A percentile compares a stretch with the other conserved stretches of the same genome.
Evolutionary conservation across 2,329 filamentous ascomycete genomes (phyloP).

Genomic region (Cadophora gregata): DNA sequence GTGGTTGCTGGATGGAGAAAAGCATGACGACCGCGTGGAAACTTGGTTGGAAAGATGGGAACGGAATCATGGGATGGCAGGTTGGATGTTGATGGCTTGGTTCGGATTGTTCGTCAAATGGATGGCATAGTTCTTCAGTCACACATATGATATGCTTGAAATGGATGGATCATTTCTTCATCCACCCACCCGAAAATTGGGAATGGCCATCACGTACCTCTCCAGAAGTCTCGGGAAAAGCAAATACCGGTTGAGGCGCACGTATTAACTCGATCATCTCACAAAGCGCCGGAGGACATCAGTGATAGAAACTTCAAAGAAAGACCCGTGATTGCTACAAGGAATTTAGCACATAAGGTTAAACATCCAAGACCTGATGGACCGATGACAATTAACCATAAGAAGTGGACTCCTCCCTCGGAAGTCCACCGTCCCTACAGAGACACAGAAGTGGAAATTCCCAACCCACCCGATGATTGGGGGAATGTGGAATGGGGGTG

Average conservation of each 20-base stretch:
- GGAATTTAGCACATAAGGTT: constrained; percentile 15
- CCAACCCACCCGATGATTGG: background rate
- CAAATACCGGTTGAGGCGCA: background rate
- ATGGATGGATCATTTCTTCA: no score
- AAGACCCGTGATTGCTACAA: constrained; percentile 7
- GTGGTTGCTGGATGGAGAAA: background rate
- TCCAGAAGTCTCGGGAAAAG: background rate
- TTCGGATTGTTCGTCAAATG: background rate
- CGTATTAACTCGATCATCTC: background rate
- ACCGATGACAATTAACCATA: constrained; percentile 9
- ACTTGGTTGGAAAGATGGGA: background rate
- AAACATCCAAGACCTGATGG: background rate
- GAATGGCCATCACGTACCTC: background rate
- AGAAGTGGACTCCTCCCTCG: constrained; percentile 3
- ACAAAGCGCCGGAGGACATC: background rate
- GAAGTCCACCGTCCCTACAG: background rate
- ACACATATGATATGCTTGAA: no score
- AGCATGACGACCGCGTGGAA: background rate
- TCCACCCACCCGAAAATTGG: background rate
- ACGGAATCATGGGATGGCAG: constrained; percentile 1
- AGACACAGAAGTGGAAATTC: background rate
- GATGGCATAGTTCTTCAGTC: background rate
- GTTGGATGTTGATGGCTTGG: background rate
- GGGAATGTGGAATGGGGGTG: background rate
- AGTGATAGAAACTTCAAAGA: background rate